Evolutionary conservation across 148 eudicot species (phyloP).

Genomic region (Pouteria glomerata): DNA sequence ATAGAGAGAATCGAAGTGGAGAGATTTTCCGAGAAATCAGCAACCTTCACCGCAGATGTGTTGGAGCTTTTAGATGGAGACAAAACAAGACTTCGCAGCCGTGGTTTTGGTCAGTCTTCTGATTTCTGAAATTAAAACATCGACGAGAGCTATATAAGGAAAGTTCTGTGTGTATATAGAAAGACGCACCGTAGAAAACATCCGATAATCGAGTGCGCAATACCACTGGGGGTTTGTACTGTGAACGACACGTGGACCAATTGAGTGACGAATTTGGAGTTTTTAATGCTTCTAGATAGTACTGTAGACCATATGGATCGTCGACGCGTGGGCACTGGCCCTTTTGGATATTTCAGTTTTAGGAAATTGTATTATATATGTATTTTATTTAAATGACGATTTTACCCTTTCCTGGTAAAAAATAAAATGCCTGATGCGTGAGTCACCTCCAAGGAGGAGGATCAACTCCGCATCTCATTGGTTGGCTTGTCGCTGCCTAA

Average conservation of each 20-base stretch:
- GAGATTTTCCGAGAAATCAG: neutral
- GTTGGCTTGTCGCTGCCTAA: too few relatives aligned
- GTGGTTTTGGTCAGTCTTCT: slow-evolving; percentile 8
- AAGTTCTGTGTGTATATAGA: slow-evolving; percentile 8
- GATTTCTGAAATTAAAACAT: neutral
- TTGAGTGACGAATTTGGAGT: neutral
- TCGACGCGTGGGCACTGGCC: slow-evolving; percentile 12
- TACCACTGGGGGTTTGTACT: slow-evolving; percentile 5
- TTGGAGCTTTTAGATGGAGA: slow-evolving; percentile 10
- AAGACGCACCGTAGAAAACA: neutral
- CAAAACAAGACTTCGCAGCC: slow-evolving; percentile 9
- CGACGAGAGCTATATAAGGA: slow-evolving; percentile 13
- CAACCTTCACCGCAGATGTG: neutral
- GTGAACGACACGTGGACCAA: neutral
- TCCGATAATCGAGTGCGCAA: neutral
- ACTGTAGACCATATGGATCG: slow-evolving; percentile 14
- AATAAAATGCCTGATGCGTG: too few relatives aligned
- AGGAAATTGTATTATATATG: neutral
- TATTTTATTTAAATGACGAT: neutral
- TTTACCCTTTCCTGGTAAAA: neutral
- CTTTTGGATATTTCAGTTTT: slow-evolving; percentile 6
- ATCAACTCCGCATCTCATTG: too few relatives aligned
- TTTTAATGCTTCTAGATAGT: neutral
- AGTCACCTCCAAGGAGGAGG: too few relatives aligned
- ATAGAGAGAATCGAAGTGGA: neutral